Evolutionary conservation across 495 filamentous ascomycete species (phyloP).

Genomic region (Lepidopterella palustris): DNA sequence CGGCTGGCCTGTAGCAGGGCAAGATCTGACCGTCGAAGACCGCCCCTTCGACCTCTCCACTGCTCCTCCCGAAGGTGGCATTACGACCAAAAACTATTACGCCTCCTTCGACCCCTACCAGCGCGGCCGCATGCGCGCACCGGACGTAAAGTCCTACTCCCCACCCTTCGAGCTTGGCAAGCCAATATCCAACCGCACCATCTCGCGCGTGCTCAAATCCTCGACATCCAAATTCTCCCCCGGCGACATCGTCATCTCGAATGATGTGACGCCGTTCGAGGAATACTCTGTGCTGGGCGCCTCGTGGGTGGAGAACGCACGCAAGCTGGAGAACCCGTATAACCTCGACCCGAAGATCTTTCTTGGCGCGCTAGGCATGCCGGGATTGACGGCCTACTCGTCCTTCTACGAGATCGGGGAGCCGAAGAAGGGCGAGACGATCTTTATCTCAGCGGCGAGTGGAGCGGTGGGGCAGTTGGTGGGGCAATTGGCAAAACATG

Average conservation of each 20-base stretch:
- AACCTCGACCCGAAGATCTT: slow-evolving; percentile 58
- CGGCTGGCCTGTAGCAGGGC: slow-evolving; percentile 61
- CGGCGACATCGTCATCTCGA: slow-evolving; percentile 30
- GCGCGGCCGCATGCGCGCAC: slow-evolving; percentile 54
- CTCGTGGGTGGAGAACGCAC: slow-evolving; percentile 8
- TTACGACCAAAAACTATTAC: slow-evolving; percentile 66
- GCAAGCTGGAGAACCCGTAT: slow-evolving; percentile 51
- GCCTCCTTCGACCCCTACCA: slow-evolving; percentile 86
- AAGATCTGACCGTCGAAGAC: slow-evolving; percentile 66
- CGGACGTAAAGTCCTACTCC: slow-evolving; percentile 36
- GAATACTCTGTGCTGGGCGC: slow-evolving; percentile 34
- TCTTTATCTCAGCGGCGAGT: slow-evolving; percentile 75
- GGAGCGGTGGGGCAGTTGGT: slow-evolving; percentile 83
- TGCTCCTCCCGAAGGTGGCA: slow-evolving; percentile 58
- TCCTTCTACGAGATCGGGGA: slow-evolving; percentile 75
- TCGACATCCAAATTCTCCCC: slow-evolving; percentile 32
- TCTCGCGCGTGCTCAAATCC: slow-evolving; percentile 35
- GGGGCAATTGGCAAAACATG: slow-evolving; percentile 78
- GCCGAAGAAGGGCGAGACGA: slow-evolving; percentile 83
- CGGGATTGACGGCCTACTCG: slow-evolving; percentile 76
- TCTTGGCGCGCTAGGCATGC: slow-evolving; percentile 77
- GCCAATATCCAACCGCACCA: slow-evolving; percentile 37
- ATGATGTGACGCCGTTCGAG: slow-evolving; percentile 17
- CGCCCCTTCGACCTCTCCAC: slow-evolving; percentile 59
- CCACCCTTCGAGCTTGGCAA: slow-evolving; percentile 36